Base-by-base conservation (phyloP, 768 basidiomycete species). In the Lactifluus echinatus region DNA sequence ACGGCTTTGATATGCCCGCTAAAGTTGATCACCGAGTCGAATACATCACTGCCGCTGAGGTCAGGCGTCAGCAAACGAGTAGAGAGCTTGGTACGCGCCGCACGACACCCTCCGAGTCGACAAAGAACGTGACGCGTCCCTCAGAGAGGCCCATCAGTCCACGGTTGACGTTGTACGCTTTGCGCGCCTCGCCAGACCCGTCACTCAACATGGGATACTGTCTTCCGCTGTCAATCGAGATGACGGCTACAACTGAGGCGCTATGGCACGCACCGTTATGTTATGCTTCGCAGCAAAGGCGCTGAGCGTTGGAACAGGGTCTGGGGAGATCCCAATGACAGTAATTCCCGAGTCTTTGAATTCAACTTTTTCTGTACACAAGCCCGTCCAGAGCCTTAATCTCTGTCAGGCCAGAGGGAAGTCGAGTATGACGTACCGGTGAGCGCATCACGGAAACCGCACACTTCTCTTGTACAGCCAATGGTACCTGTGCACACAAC, bases 161-260 rank as follows among this genome's bases (percentile, higher is more conserved):
- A 63, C 79, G 84, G 11, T 80, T 80, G n/a, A 89, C 76, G 1
- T 75, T 71, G 64, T 87, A 93, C 2, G 78, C 75, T 64, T 82
- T 80, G 62, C 83, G 75, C 2, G 78, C 83, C 54, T 76, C 74
- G 39, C 83, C 83, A 12, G 82, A 75, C 19, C 70, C 67, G 63
- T 93, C 91, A 63, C 86, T 89, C 63, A 93, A 71, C 23, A 93
- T 78, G 3, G 89, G 88, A 70, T 87, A 93, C 86, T 88, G 58
- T 10, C 11, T 11, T 40, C 15, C 37, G 17, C 34, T 40, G 17
- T 45, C 49, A 49, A 44, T 17, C 33, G 15, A 40, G 21, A 37
- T n/a, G 50, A 43, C 39, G 23, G 23, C 46, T 8, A 50, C 33
- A 29, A 34, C 17, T 26, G 23, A 14, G 8, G 34, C 31, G 44